Evolutionary conservation across 2,329 filamentous ascomycete species (phyloP).

Genomic region (Diaporthe caulivora): DNA sequence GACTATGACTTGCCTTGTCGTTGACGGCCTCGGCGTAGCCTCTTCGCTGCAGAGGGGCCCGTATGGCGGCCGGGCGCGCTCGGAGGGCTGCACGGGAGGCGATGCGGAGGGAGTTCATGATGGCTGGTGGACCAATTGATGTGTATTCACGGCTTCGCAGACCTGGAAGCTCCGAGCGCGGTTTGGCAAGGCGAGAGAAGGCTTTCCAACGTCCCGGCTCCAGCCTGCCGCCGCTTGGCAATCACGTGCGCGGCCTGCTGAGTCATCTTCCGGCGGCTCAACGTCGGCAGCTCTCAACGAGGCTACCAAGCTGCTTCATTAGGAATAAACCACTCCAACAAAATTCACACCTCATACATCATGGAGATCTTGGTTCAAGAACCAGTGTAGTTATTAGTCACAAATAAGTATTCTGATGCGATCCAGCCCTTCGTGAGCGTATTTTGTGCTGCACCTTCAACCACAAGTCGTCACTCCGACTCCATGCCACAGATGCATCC

Average conservation of each 20-base stretch:
- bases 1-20: conserved; percentile 76
- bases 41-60: conserved; percentile 84
- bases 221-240: conserved; percentile 27
- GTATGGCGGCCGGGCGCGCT: conserved; percentile 82
- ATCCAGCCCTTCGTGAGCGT: not conserved
- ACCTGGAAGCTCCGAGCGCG: conserved; percentile 56
- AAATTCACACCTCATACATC: not conserved
- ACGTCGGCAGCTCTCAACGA: not conserved
- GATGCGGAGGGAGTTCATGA: conserved; percentile 95
- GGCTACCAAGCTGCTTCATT: not conserved
- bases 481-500: not conserved
- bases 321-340: too few species aligned
- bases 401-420: not conserved
- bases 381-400: not conserved
- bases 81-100: conserved; percentile 85
- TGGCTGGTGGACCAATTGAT: conserved; percentile 65
- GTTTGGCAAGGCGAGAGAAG: conserved; percentile 32
- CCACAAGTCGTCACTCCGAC: not conserved
- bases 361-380: too few species aligned
- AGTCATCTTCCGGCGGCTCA: not conserved
- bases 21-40: conserved; percentile 89
- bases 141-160: conserved; percentile 51
- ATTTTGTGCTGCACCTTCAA: not conserved
- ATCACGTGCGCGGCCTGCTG: conserved; percentile 27
- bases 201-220: conserved; percentile 36